Evolutionary conservation across 1,284 basidiomycete genomes (phyloP), one percentile per base, ranked within the genome.

Genomic region (Peniophora sp.): DNA sequence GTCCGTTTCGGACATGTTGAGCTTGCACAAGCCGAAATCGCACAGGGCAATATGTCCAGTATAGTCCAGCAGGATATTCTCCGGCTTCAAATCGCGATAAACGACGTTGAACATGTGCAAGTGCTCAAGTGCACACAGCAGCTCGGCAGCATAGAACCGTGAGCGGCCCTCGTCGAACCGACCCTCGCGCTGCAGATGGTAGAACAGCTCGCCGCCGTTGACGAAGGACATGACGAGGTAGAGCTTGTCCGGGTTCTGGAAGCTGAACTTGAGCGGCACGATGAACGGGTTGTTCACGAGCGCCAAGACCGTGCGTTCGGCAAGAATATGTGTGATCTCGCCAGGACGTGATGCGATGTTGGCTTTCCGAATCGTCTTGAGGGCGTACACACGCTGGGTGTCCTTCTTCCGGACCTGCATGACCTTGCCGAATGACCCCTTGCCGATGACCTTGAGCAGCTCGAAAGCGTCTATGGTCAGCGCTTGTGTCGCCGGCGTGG

Each of bases 341-440:
- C 95, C 95, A 0, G 88, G 88, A 1, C 96, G 81, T 24, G 92
- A 92, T 3, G 97, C 97, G 58, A 99, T 99, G 67, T 99, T 96
- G 1, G 96, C 97, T 69, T 99, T 99, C 51, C 96, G 85, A 62
- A 99, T 97, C 1, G 96, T 98, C 74, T 99, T 99, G 64, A 99
- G 78, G 1, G 96, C 96, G 69, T 99, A 99, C 64, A 99, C 92
- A 55, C 96, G 92, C 52, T 92, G 83, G 0, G 97, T 99, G 69
- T 99, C 95, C 70, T 96, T 94, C 74, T 99, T 99, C 49, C 92
- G 86, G 41, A 97, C 94, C 78, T 97, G 94, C 93, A 97, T 97
- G 36, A 92, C 92, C 70, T 97, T 97, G 22, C 96, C 97, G 62
- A 99, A 99, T 54, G 85, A 91, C 10, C 97, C 96, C 69, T 98